These are phyloP conservation scores for Musa itinerans DNA, from an alignment of 176 grass and related monocot genomes.

Conservation along the genomic window DNA sequence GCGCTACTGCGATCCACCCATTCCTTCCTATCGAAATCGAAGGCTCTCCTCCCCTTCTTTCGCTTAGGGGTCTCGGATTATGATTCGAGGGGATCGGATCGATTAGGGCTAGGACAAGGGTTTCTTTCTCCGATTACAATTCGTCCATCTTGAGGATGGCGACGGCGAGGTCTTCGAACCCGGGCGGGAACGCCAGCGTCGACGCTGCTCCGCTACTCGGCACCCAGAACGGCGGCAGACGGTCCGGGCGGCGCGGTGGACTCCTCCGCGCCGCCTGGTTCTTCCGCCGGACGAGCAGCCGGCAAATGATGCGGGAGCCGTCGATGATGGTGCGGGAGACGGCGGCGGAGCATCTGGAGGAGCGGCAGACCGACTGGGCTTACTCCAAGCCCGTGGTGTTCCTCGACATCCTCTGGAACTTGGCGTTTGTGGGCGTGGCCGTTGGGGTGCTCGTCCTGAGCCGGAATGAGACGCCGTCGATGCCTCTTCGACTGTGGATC, in stretches of 20 bases:
- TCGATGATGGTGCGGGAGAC: constrained; percentile 24
- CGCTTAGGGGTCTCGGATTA: constrained; percentile 2
- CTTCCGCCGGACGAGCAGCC: constrained; percentile 6
- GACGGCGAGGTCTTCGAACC: not conserved
- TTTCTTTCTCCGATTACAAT: not conserved
- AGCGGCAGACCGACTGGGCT: constrained; percentile 23
- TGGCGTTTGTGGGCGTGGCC: constrained; percentile 8
- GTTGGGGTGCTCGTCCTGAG: constrained; percentile 11
- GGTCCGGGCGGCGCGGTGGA: not conserved
- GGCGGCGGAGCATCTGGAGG: constrained; percentile 23
- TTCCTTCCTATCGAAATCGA: not conserved
- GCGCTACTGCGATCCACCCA: not conserved
- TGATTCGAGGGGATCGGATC: not conserved
- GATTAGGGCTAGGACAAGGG: not conserved
- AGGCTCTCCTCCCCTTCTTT: not conserved
- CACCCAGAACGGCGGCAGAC: constrained; percentile 8
- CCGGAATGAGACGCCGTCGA: constrained; percentile 4
- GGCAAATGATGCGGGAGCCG: constrained; percentile 11
- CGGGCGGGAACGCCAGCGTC: not conserved
- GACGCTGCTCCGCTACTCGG: constrained; percentile 9
- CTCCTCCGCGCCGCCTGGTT: constrained; percentile 13
- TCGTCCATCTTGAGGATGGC: not conserved
- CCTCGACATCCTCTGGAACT: constrained; percentile 22
- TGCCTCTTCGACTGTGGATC: constrained; percentile 13
- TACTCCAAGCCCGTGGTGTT: constrained; percentile 21